phyloP scores from a whole-genome alignment of 495 filamentous ascomycete species.

The Neurospora sp. region DNA sequence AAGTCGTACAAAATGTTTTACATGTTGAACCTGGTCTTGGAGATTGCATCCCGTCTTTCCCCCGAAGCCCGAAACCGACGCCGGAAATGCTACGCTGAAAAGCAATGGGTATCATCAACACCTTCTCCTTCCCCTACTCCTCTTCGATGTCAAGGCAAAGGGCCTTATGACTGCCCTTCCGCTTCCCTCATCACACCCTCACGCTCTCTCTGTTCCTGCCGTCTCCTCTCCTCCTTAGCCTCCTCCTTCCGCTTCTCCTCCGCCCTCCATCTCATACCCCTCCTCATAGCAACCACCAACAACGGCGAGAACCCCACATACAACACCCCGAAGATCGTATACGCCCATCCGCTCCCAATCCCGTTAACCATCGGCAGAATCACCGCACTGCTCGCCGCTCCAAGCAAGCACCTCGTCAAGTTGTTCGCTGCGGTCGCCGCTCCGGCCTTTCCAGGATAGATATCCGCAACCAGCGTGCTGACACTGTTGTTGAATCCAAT shows the following conservation, averaged over 20 bases:
- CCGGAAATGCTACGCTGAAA: background rate
- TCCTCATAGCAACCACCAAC: slow-evolving; percentile 32
- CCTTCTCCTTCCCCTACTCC: background rate
- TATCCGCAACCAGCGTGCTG: slow-evolving; percentile 53
- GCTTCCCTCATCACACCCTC: background rate
- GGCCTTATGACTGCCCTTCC: background rate
- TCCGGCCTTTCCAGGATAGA: slow-evolving; percentile 50
- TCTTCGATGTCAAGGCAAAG: background rate
- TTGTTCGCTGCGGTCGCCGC: slow-evolving; percentile 66
- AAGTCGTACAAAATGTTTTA: background rate
- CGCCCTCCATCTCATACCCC: slow-evolving; percentile 31
- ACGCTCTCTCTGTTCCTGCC: background rate
- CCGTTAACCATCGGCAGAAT: slow-evolving; percentile 55
- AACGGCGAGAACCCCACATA: slow-evolving; percentile 45
- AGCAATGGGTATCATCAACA: background rate
- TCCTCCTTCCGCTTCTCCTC: slow-evolving; percentile 6
- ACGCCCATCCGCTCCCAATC: slow-evolving; percentile 61
- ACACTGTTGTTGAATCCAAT: slow-evolving; percentile 40
- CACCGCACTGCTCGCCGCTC: slow-evolving; percentile 54
- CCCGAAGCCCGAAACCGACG: background rate
- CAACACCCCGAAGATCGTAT: slow-evolving; percentile 51
- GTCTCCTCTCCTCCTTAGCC: background rate
- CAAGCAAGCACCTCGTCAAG: slow-evolving; percentile 55
- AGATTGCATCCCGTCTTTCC: background rate
- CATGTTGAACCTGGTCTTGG: background rate